Conservation (phyloP, 2,329 filamentous ascomycete species). For the Lomentospora prolificans region DNA sequence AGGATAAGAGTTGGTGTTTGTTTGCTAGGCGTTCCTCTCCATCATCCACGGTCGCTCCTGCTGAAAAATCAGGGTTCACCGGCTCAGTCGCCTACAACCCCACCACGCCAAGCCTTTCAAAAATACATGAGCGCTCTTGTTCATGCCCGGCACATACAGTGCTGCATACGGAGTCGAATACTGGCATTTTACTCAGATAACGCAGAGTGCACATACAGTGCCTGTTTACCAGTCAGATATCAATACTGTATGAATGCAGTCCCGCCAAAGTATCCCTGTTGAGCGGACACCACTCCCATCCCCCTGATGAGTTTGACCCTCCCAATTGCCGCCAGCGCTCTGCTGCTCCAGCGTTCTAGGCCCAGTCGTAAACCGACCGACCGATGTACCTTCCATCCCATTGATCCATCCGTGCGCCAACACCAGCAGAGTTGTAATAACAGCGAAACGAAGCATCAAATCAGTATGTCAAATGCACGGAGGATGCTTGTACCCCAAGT, state of each 20-base stretch:
- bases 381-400: not conserved
- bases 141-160: too few species aligned
- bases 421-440: not conserved
- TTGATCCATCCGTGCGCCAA: slow-evolving; percentile 1
- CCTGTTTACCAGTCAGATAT: too few species aligned
- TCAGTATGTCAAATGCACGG: too few species aligned
- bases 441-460: not conserved
- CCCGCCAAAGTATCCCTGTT: not conserved
- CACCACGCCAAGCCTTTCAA: not conserved
- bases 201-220: too few species aligned
- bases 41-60: too few species aligned
- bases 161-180: too few species aligned
- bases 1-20: too few species aligned
- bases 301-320: not conserved
- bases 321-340: not conserved
- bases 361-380: not conserved
- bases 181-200: too few species aligned
- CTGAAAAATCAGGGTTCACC: not conserved
- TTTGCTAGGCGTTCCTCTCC: not conserved
- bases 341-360: not conserved
- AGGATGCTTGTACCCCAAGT: too few species aligned
- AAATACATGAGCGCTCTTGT: too few species aligned
- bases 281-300: not conserved
- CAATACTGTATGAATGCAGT: not conserved
- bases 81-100: not conserved